Base-by-base conservation (phyloP, 2,329 filamentous ascomycete species). In the Hysterium pulicare region DNA sequence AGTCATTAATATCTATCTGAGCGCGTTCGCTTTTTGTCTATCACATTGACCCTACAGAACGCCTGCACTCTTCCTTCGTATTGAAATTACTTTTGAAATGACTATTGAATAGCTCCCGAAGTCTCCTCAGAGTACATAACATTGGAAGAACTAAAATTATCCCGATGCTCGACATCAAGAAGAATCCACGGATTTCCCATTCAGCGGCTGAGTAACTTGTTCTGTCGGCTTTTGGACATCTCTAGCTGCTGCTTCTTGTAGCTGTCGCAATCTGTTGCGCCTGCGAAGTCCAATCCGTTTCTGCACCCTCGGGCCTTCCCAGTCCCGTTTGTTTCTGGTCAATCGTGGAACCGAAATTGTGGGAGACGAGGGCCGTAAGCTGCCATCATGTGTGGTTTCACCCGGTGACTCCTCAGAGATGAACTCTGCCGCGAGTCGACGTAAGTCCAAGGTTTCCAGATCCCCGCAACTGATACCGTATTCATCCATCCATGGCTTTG, bases 321-420 rank as follows among this genome's bases (percentile, higher is more conserved):
- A 45, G 39, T 35, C 47, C 38, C 39, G 54, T 17, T 38, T 53
- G 31, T 39, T 46, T 37, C 16, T 46, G 31, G 26, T 50, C 46
- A 47, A 54, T 52, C 45, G 41, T 19, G 51, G 44, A 5, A 50
- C 38, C 7, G 53, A 51, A 1, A 64, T 43, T 0, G 61, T 64
- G 40, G 62, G 60, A 16, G 62, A 66, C 17, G 64, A 63, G 19
- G 62, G 51, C 24, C 55, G 47, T n/a, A 55, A 57, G 36, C 50
- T 58, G 7, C 58, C 59, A 10, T 38, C 22, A 26, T 46, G 53
- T 41, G 40, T 41, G 41, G 43, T 48, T 48, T 41, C 38, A 5
- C 15, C 49, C 24, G 21, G n/a, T 46, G 34, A 45, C 38, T 28
- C 41, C 41, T 45, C 47, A 13, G 48, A 45, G n/a, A 44, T 44